Percentiles rank a stretch among this genome's conserved stretches.
phyloP scores from a whole-genome alignment of 1,284 basidiomycete genomes.

The Schizopora paradoxa region DNA sequence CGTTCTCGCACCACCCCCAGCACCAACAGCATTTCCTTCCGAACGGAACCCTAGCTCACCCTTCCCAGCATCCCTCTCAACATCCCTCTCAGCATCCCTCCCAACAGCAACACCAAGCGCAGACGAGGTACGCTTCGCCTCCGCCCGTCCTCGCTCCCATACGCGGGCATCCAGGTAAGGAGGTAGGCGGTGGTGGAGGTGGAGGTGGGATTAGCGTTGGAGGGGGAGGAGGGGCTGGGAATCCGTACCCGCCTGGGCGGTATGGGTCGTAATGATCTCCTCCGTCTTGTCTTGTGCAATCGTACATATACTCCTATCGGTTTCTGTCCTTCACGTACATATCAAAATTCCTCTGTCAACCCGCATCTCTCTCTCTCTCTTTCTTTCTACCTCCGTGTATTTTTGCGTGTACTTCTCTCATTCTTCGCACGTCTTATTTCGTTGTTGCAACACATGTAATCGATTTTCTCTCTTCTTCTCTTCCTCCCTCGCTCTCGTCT shows the following conservation, averaged over 20 bases:
- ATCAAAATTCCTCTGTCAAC: not conserved
- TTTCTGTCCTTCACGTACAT: not conserved
- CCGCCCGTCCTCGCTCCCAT: constrained; percentile 52
- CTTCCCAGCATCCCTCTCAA: not conserved
- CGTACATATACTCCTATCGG: not conserved
- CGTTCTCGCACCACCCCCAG: not conserved
- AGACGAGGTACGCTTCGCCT: constrained; percentile 40
- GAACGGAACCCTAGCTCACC: not conserved
- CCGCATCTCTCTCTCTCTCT: not conserved
- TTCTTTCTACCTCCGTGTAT: not conserved
- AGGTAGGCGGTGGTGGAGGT: too few relatives aligned
- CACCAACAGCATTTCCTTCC: not conserved
- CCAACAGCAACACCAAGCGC: constrained; percentile 3
- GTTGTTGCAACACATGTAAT: not conserved
- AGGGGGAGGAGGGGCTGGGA: not conserved
- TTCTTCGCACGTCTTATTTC: not conserved
- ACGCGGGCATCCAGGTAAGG: constrained; percentile 35
- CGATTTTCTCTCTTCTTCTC: not conserved
- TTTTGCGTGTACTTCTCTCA: not conserved
- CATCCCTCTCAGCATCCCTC: not conserved
- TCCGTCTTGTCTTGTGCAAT: too few relatives aligned
- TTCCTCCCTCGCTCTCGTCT: not conserved
- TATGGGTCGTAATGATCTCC: not conserved
- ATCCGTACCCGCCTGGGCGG: not conserved
- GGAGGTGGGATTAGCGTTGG: too few relatives aligned